Evolutionary conservation across 371 early-diverging fungal genomes (phyloP).

Genomic region (Funneliformis caledonium): DNA sequence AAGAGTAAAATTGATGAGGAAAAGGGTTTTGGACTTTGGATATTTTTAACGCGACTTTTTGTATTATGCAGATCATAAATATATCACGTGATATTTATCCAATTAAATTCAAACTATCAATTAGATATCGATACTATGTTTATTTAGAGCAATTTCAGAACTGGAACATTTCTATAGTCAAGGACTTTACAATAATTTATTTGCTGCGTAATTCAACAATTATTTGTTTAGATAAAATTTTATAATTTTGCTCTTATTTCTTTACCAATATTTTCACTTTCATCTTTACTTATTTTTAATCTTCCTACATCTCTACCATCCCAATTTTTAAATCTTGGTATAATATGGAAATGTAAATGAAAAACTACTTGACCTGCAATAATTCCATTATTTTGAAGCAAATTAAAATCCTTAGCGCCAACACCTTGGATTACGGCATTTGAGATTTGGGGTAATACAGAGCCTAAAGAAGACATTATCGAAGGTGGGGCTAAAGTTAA

Average conservation of each 20-base stretch:
- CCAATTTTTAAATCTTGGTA: not conserved
- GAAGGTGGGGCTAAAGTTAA: slow-evolving; percentile 5
- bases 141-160: too few relatives aligned
- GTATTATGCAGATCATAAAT: too few relatives aligned
- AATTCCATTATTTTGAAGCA: not conserved
- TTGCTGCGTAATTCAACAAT: too few relatives aligned
- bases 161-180: too few relatives aligned
- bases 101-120: too few relatives aligned
- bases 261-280: slow-evolving; percentile 1
- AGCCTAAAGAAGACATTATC: not conserved
- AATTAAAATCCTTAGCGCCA: not conserved
- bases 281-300: not conserved
- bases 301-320: not conserved
- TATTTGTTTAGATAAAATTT: not conserved
- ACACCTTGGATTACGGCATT: not conserved
- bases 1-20: too few relatives aligned
- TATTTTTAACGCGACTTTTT: too few relatives aligned
- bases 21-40: too few relatives aligned
- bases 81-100: too few relatives aligned
- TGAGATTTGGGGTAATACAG: not conserved
- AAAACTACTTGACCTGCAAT: slow-evolving; percentile 12
- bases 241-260: not conserved
- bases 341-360: slow-evolving; percentile 14
- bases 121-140: too few relatives aligned
- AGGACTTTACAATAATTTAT: too few relatives aligned